These are phyloP conservation scores for Ilex aquifolium DNA, from an alignment of 257 asterid genomes.

Conservation along the genomic window DNA sequence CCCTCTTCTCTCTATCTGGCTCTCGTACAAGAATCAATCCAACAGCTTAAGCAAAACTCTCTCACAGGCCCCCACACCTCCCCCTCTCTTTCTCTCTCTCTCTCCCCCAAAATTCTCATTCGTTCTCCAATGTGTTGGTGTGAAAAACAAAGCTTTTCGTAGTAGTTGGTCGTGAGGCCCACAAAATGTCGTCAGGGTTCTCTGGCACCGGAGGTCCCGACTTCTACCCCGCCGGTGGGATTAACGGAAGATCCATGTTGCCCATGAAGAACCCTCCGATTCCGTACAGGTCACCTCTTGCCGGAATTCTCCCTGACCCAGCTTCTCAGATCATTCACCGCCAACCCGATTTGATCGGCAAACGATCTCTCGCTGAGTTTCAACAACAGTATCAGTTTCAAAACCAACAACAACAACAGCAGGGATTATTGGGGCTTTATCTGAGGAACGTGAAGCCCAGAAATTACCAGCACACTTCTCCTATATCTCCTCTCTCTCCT, in stretches of 20 bases:
- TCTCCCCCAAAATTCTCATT: constrained; percentile 11
- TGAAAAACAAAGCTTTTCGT: constrained; percentile 13
- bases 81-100: neutral
- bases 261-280: constrained; percentile 32
- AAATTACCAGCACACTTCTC: constrained; percentile 44
- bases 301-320: constrained; percentile 46
- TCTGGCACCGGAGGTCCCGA: constrained; percentile 49
- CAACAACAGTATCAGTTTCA: constrained; percentile 41
- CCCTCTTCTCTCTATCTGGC: neutral
- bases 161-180: constrained; percentile 2
- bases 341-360: constrained; percentile 44
- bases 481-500: constrained; percentile 50
- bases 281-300: constrained; percentile 45
- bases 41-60: constrained; percentile 23
- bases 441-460: constrained; percentile 67
- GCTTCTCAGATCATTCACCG: constrained; percentile 44
- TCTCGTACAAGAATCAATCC: constrained; percentile 39
- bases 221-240: constrained; percentile 42
- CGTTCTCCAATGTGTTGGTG: constrained; percentile 25
- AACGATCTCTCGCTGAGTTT: constrained; percentile 61
- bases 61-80: neutral
- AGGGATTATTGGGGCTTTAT: constrained; percentile 30
- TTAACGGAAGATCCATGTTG: constrained; percentile 32
- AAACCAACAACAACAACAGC: constrained; percentile 37
- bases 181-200: constrained; percentile 51